phyloP scores from a whole-genome alignment of 176 grass and related monocot genomes.

The Poa pratensis region DNA sequence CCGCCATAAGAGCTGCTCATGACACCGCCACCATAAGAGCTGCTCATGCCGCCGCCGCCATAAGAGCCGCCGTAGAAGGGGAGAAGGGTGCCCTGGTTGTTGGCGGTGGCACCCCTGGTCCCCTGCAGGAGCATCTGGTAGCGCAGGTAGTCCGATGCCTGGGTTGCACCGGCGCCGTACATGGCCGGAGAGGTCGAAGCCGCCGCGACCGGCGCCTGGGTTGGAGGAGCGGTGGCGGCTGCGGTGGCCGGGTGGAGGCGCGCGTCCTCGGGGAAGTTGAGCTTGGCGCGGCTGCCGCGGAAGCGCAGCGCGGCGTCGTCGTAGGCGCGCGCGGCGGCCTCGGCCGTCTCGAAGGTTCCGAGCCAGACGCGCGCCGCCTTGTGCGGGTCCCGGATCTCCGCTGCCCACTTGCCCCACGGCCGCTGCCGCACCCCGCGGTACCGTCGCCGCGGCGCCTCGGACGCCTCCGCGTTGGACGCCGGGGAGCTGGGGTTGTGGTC shows the following conservation, averaged over 20 bases:
- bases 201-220: not conserved
- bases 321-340: conserved; percentile 93
- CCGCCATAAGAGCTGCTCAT: not conserved
- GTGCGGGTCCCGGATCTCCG: conserved; percentile 95
- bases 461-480: conserved; percentile 22
- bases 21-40: not conserved
- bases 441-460: conserved; percentile 42
- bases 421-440: conserved; percentile 97
- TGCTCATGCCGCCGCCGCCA: not conserved
- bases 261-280: conserved; percentile 98
- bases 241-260: conserved; percentile 47
- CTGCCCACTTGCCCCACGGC: conserved; percentile 99
- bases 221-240: not conserved
- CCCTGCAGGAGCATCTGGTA: conserved; percentile 60
- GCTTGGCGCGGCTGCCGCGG: conserved; percentile 89
- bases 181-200: conserved; percentile 3
- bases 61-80: conserved; percentile 37
- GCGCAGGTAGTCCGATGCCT: conserved; percentile 39
- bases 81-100: conserved; percentile 45
- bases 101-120: not conserved
- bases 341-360: conserved; percentile 96
- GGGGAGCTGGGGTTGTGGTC: conserved; percentile 21
- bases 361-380: conserved; percentile 99
- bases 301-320: conserved; percentile 94
- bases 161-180: conserved; percentile 10